phyloP scores from a whole-genome alignment of 768 basidiomycete genomes.

The Plicaturopsis crispa region DNA sequence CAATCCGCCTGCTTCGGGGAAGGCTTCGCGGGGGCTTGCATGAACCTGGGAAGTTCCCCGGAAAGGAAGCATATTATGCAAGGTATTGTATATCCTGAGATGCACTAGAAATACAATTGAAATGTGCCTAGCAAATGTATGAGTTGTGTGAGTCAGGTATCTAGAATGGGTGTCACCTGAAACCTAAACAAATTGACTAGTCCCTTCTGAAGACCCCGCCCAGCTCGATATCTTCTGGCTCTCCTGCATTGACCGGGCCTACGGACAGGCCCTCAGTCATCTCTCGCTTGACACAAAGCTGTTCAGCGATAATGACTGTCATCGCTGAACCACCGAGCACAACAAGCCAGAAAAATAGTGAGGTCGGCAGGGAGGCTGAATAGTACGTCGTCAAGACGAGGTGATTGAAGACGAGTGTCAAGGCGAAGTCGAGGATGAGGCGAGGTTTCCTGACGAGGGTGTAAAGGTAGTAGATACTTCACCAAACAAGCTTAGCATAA shows the following conservation, averaged over 20 bases:
- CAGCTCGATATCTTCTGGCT: conserved; percentile 49
- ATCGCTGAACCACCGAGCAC: conserved; percentile 62
- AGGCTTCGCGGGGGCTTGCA: too few relatives aligned
- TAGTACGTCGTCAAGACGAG: conserved; percentile 77
- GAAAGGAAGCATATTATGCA: too few relatives aligned
- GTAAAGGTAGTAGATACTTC: conserved; percentile 74
- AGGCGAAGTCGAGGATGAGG: conserved; percentile 87
- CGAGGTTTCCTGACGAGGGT: conserved; percentile 85
- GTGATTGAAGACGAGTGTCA: conserved; percentile 90
- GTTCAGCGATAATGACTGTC: conserved; percentile 80
- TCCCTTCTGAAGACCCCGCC: conserved; percentile 32
- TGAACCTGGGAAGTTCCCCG: too few relatives aligned
- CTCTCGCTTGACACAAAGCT: conserved; percentile 85
- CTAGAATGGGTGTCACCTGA: too few relatives aligned
- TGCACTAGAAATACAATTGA: too few relatives aligned
- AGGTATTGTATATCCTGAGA: too few relatives aligned
- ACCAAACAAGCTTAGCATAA: conserved; percentile 7
- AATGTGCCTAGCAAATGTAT: too few relatives aligned
- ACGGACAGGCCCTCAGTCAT: conserved; percentile 79
- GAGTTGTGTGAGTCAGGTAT: too few relatives aligned
- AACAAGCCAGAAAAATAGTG: conserved; percentile 88
- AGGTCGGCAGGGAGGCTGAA: conserved; percentile 62
- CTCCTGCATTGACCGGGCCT: conserved; percentile 29
- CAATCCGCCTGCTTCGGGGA: too few relatives aligned
- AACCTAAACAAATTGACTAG: too few relatives aligned